Percentiles rank a stretch among this genome's conserved stretches.
Conservation (phyloP, 768 basidiomycete genomes). For the Tylopilus balloui region DNA sequence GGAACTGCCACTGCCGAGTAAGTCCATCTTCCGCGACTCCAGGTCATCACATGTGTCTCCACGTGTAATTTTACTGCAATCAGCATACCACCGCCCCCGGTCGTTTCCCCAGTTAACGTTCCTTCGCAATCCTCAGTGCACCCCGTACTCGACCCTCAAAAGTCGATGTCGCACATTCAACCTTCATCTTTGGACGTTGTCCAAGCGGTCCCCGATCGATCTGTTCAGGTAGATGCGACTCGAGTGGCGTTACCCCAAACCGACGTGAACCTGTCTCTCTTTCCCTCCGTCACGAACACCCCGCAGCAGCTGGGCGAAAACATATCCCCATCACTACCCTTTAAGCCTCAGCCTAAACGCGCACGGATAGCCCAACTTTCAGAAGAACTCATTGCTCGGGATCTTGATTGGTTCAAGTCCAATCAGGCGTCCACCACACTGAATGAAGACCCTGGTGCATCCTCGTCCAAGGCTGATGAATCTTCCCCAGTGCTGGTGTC, state of each 20-base stretch:
- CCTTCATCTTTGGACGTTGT: background rate
- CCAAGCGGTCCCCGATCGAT: background rate
- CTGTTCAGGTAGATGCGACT: background rate
- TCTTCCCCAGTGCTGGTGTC: background rate
- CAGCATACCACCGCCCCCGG: background rate
- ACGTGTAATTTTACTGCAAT: background rate
- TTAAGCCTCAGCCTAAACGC: constrained; percentile 29
- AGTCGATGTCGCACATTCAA: background rate
- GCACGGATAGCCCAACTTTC: constrained; percentile 18
- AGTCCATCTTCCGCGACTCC: constrained; percentile 6
- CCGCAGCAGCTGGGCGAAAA: background rate
- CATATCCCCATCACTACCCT: background rate
- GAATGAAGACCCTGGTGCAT: background rate
- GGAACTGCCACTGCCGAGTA: constrained; percentile 5
- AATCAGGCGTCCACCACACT: constrained; percentile 1
- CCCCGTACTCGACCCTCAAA: background rate
- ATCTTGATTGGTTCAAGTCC: constrained; percentile 29
- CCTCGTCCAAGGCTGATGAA: background rate
- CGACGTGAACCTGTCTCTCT: background rate
- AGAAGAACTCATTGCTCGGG: constrained; percentile 25
- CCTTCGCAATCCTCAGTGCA: background rate
- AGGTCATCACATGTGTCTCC: background rate
- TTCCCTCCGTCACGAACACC: background rate
- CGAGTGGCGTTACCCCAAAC: no score
- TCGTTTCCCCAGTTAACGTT: background rate